Percentiles rank a stretch among this genome's conserved stretches.
These are phyloP conservation scores for Hysterium pulicare DNA, from an alignment of 2,329 filamentous ascomycete genomes.

Conservation along the genomic window DNA sequence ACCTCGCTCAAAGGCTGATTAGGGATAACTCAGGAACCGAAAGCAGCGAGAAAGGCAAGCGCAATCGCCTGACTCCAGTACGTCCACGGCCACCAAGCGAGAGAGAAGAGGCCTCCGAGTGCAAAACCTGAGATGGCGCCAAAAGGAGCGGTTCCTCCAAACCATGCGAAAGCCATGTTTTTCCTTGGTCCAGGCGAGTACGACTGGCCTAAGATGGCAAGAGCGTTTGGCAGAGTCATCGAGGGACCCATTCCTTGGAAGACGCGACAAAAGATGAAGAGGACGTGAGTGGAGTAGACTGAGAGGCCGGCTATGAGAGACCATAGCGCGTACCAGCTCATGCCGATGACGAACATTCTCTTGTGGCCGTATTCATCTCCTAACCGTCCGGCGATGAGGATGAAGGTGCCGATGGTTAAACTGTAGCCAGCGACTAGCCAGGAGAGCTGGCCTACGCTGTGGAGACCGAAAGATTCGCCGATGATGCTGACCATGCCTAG, in stretches of 20 bases:
- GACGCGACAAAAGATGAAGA: conserved; percentile 37
- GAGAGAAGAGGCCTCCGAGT: conserved; percentile 40
- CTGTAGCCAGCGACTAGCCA: conserved; percentile 51
- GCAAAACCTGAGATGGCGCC: conserved; percentile 42
- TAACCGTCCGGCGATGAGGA: conserved; percentile 48
- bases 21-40: conserved; percentile 43
- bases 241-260: conserved; percentile 57
- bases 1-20: conserved; percentile 17
- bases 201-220: conserved; percentile 59
- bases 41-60: conserved; percentile 34
- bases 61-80: conserved; percentile 46
- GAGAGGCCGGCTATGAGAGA: conserved; percentile 45
- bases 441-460: conserved; percentile 35
- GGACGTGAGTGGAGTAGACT: conserved; percentile 37
- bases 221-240: conserved; percentile 60
- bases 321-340: conserved; percentile 49
- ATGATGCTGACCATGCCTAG: conserved; percentile 44
- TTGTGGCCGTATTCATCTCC: conserved; percentile 53
- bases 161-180: conserved; percentile 54
- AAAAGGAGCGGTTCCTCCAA: conserved; percentile 8
- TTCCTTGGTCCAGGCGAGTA: conserved; percentile 58
- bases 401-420: conserved; percentile 50
- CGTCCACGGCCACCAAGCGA: conserved; percentile 53
- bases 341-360: conserved; percentile 48
- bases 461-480: conserved; percentile 39